These are phyloP conservation scores for Diddensiella transvaalensis DNA, from an alignment of 805 yeast species.

Conservation along the genomic window DNA sequence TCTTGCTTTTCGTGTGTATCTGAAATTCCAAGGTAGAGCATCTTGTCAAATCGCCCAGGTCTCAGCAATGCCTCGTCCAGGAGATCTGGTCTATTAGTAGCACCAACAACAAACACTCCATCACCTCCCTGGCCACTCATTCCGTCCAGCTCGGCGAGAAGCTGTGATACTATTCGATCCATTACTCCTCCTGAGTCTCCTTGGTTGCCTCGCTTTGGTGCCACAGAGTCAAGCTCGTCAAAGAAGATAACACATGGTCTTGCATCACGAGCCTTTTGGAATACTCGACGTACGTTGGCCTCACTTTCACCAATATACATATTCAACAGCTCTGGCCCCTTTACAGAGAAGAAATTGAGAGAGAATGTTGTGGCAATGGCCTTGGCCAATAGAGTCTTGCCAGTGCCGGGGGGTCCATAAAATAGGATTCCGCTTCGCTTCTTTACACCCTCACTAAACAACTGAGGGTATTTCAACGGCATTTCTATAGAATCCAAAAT, in stretches of 20 bases:
- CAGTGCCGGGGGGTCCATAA: slow-evolving; percentile 99
- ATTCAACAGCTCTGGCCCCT: slow-evolving; percentile 93
- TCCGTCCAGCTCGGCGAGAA: slow-evolving; percentile 92
- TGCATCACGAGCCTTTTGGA: slow-evolving; percentile 93
- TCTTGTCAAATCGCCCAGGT: slow-evolving; percentile 93
- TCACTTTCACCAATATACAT: slow-evolving; percentile 99
- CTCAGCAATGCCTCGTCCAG: slow-evolving; percentile 90
- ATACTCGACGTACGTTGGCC: slow-evolving; percentile 92
- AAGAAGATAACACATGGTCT: slow-evolving; percentile 96
- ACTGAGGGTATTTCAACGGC: slow-evolving; percentile 90
- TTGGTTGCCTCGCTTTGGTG: slow-evolving; percentile 97
- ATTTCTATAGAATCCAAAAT: slow-evolving; percentile 93
- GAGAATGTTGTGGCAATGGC: slow-evolving; percentile 97
- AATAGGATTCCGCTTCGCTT: slow-evolving; percentile 91
- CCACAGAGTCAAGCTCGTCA: slow-evolving; percentile 96
- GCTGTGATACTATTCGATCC: slow-evolving; percentile 96
- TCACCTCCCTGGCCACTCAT: slow-evolving; percentile 80
- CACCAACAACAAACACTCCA: slow-evolving; percentile 98
- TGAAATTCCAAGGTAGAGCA: slow-evolving; percentile 88
- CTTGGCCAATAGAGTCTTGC: slow-evolving; percentile 91
- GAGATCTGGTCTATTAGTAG: slow-evolving; percentile 94
- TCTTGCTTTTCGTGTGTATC: slow-evolving; percentile 87
- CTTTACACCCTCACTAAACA: slow-evolving; percentile 83
- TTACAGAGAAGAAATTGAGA: slow-evolving; percentile 89
- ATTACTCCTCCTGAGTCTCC: slow-evolving; percentile 99